These are phyloP conservation scores for Alternaria alternata DNA, from an alignment of 2,329 filamentous ascomycete genomes.

Conservation along the genomic window DNA sequence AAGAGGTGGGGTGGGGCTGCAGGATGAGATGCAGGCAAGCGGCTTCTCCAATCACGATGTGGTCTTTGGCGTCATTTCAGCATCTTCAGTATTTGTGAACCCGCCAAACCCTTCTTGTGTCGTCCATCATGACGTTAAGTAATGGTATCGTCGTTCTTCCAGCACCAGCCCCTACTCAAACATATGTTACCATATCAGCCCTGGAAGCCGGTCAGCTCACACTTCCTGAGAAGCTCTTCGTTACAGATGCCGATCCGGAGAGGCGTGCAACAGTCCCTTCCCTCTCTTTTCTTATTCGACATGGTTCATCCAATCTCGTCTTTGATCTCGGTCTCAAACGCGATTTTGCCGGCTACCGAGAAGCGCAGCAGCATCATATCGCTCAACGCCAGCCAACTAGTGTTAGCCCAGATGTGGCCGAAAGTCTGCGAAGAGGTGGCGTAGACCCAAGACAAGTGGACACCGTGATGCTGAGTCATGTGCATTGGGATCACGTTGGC, in stretches of 20 bases:
- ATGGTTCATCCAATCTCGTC: conserved; percentile 54
- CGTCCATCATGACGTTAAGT: conserved; percentile 8
- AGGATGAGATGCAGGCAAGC: not conserved
- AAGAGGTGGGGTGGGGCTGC: conserved; percentile 30
- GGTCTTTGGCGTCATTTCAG: not conserved
- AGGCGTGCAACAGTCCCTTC: conserved; percentile 61
- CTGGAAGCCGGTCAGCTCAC: conserved; percentile 52
- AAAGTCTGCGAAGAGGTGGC: conserved; percentile 48
- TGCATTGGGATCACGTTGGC: conserved; percentile 68
- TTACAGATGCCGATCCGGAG: conserved; percentile 54
- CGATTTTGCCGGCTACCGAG: conserved; percentile 55
- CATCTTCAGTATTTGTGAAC: not conserved
- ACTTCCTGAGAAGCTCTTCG: conserved; percentile 58
- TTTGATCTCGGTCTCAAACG: conserved; percentile 65
- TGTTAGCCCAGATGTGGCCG: conserved; percentile 56
- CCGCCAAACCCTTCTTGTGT: not conserved
- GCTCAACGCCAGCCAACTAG: conserved; percentile 56
- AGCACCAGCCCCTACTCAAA: conserved; percentile 28
- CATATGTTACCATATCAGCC: conserved; percentile 43
- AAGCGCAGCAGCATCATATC: conserved; percentile 57
- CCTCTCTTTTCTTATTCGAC: conserved; percentile 62
- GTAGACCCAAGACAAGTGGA: conserved; percentile 50
- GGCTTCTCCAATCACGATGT: not conserved
- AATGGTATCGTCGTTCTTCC: conserved; percentile 31
- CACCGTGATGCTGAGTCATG: conserved; percentile 60